Conservation (phyloP, 2,329 filamentous ascomycete species). For the Colletotrichum truncatum region DNA sequence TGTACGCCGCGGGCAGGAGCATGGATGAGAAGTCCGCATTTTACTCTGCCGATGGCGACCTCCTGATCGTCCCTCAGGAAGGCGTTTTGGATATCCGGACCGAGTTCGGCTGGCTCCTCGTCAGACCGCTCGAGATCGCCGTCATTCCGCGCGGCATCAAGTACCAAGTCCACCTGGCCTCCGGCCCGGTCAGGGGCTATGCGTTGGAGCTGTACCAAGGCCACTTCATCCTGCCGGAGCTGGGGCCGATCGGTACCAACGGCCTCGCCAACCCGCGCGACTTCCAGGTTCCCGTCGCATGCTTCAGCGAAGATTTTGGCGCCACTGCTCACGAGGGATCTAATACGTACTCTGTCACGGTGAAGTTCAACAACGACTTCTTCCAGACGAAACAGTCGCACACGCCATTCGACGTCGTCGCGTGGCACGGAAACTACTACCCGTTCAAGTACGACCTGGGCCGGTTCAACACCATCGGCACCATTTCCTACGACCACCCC, state of each 20-base stretch:
- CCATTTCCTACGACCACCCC: conserved; percentile 79
- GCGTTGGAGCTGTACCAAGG: conserved; percentile 79
- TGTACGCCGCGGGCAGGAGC: conserved; percentile 80
- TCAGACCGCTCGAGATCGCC: conserved; percentile 81
- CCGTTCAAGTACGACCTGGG: conserved; percentile 86
- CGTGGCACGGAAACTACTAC: conserved; percentile 83
- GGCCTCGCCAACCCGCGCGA: conserved; percentile 79
- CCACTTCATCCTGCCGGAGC: conserved; percentile 76
- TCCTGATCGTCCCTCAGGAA: conserved; percentile 79
- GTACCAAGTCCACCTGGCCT: conserved; percentile 74
- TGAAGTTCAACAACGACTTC: conserved; percentile 74
- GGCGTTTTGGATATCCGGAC: conserved; percentile 80
- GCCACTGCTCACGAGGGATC: conserved; percentile 47
- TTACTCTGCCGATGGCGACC: conserved; percentile 85
- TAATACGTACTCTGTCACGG: conserved; percentile 58
- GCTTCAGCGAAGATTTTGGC: conserved; percentile 68
- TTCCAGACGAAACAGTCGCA: conserved; percentile 74
- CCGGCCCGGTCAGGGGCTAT: conserved; percentile 74
- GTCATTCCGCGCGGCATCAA: conserved; percentile 80
- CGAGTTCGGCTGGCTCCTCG: conserved; percentile 77
- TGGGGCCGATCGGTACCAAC: conserved; percentile 79
- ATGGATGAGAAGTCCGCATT: conserved; percentile 82
- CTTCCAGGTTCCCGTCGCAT: conserved; percentile 77
- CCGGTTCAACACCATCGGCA: conserved; percentile 79
- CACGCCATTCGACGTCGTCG: conserved; percentile 81